Evolutionary conservation across 805 yeast genomes (phyloP).

Genomic region (Wickerhamomyces rabaulensis): DNA sequence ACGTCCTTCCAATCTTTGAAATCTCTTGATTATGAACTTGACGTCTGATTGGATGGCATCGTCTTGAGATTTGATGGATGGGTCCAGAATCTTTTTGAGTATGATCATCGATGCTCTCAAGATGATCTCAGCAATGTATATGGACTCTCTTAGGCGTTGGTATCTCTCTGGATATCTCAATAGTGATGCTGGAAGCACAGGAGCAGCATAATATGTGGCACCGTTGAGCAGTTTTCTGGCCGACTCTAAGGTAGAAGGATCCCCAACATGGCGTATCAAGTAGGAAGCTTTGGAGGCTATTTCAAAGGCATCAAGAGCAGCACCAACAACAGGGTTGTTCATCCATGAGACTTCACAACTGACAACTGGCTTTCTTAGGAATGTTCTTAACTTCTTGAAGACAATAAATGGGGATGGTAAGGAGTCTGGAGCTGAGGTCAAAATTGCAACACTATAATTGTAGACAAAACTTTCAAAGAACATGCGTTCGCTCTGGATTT

Average conservation of each 20-base stretch:
- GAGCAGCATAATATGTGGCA: constrained; percentile 13
- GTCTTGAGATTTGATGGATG: constrained; percentile 1
- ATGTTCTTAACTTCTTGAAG: constrained; percentile 28
- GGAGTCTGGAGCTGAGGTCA: constrained; percentile 28
- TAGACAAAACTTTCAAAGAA: constrained; percentile 40
- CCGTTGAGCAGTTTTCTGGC: constrained; percentile 15
- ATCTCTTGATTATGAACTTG: not conserved
- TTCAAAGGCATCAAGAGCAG: constrained; percentile 31
- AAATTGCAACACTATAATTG: constrained; percentile 34
- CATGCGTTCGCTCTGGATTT: constrained; percentile 24
- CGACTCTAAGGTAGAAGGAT: constrained; percentile 4
- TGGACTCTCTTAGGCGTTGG: constrained; percentile 13
- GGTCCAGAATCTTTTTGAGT: constrained; percentile 11
- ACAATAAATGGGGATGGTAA: constrained; percentile 40
- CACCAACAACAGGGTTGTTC: constrained; percentile 38
- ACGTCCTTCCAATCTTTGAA: constrained; percentile 3
- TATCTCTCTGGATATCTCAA: constrained; percentile 8
- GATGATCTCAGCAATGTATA: constrained; percentile 15
- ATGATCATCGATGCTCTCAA: constrained; percentile 15
- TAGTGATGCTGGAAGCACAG: constrained; percentile 17
- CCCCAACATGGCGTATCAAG: constrained; percentile 14
- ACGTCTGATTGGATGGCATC: constrained; percentile 5
- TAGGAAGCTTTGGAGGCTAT: constrained; percentile 31
- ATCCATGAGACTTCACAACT: constrained; percentile 33
- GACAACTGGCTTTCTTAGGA: constrained; percentile 31